Evolutionary conservation across 2,329 filamentous ascomycete species (phyloP).

Genomic region (Scedosporium aurantiacum): DNA sequence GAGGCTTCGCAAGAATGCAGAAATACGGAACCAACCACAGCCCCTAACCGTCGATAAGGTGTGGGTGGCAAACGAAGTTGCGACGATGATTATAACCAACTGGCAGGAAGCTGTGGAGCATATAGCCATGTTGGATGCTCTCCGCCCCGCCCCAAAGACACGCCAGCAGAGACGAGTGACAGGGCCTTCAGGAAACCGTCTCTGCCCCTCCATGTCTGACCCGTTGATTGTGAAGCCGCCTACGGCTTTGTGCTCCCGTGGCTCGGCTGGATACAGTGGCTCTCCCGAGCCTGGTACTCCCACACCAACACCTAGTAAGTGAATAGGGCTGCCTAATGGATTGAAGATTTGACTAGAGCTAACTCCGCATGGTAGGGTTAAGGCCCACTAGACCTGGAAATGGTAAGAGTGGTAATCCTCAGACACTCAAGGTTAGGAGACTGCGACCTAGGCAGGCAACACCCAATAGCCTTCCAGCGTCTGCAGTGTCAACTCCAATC

Average conservation of each 20-base stretch:
- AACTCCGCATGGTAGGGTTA: neutral
- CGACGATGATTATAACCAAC: conserved; percentile 54
- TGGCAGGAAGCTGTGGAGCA: conserved; percentile 55
- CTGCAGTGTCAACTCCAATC: neutral
- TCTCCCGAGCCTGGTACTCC: conserved; percentile 28
- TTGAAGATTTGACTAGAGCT: neutral
- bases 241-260: neutral
- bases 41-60: conserved; percentile 40
- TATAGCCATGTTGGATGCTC: conserved; percentile 33
- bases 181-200: neutral
- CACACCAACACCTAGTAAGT: conserved; percentile 18
- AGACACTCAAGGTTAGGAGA: neutral
- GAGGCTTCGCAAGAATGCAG: neutral
- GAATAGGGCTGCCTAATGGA: neutral
- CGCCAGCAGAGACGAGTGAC: neutral
- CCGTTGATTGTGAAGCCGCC: neutral
- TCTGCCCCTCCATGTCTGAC: neutral
- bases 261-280: neutral
- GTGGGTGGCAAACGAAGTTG: conserved; percentile 44
- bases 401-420: neutral
- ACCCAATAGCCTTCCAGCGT: neutral
- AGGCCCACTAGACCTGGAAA: neutral
- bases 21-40: neutral
- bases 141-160: neutral
- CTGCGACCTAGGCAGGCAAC: neutral